Conservation (phyloP, 2,329 filamentous ascomycete genomes). For the Hypoxylon sp. region DNA sequence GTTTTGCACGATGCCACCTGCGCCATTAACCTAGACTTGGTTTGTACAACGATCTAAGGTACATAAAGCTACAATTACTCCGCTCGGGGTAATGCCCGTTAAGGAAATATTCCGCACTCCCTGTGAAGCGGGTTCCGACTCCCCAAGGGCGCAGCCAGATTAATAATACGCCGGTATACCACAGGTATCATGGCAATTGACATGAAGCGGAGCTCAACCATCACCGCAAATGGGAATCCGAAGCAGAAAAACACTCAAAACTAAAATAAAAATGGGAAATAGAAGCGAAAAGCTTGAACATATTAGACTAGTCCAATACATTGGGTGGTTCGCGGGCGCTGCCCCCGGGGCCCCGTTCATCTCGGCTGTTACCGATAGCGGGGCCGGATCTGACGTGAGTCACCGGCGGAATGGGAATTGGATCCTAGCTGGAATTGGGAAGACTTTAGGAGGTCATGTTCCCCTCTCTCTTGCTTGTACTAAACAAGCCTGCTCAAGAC, state of each 20-base stretch:
- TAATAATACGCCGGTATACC: not conserved
- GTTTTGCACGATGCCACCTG: not conserved
- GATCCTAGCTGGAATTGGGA: conserved; percentile 1
- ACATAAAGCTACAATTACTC: no score
- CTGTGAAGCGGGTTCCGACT: not conserved
- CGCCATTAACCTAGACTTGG: not conserved
- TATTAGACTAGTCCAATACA: conserved; percentile 21
- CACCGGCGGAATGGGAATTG: conserved; percentile 26
- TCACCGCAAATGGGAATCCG: not conserved
- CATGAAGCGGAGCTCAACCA: not conserved
- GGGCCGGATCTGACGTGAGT: conserved; percentile 33
- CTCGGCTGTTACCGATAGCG: conserved; percentile 18
- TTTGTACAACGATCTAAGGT: not conserved
- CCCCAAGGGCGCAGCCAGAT: not conserved
- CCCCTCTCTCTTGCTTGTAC: not conserved
- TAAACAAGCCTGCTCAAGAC: not conserved
- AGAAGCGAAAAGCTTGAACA: conserved; percentile 27
- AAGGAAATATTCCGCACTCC: no score
- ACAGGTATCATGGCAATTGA: not conserved
- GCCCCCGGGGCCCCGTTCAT: conserved; percentile 16
- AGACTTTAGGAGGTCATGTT: not conserved
- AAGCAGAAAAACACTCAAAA: not conserved
- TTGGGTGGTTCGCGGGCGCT: conserved; percentile 9
- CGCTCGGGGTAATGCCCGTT: no score
- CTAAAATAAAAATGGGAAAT: conserved; percentile 25